Percentiles rank a stretch among this genome's conserved stretches.
Conservation (phyloP, 768 basidiomycete species). For the Podaxis rugospora region DNA sequence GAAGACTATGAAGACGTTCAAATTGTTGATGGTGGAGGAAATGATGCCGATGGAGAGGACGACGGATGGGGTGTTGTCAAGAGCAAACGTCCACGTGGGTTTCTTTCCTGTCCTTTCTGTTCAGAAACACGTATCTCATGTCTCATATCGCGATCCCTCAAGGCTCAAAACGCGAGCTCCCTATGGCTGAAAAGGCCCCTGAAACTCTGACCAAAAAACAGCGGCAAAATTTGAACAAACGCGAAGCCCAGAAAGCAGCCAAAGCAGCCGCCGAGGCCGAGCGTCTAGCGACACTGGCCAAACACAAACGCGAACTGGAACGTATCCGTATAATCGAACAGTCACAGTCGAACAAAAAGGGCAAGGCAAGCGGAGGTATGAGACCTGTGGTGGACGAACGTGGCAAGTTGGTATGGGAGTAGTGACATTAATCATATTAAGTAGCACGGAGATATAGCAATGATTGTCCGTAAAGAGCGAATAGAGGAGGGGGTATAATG, state of each 20-base stretch:
- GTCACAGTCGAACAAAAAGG: conserved; percentile 24
- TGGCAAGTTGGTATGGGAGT: conserved; percentile 61
- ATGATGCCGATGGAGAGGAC: conserved; percentile 66
- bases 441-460: conserved; percentile 9
- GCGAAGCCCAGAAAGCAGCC: conserved; percentile 53
- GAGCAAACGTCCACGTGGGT: conserved; percentile 45
- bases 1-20: conserved; percentile 71
- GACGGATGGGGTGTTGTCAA: conserved; percentile 79
- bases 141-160: neutral
- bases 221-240: conserved; percentile 58
- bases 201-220: conserved; percentile 62
- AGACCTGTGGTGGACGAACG: conserved; percentile 50
- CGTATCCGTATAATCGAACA: conserved; percentile 46
- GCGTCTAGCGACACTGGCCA: conserved; percentile 44
- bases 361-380: conserved; percentile 54
- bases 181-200: conserved; percentile 25
- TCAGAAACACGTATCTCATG: neutral
- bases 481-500: conserved; percentile 5
- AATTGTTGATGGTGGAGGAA: conserved; percentile 34
- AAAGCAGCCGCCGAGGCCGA: conserved; percentile 53
- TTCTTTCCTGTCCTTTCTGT: neutral
- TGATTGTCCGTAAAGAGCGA: conserved; percentile 10
- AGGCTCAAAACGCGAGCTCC: conserved; percentile 5
- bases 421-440: conserved; percentile 15
- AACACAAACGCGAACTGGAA: conserved; percentile 61